Conservation (phyloP, 169 alveolate genomes). For the Cytauxzoon felis region DNA sequence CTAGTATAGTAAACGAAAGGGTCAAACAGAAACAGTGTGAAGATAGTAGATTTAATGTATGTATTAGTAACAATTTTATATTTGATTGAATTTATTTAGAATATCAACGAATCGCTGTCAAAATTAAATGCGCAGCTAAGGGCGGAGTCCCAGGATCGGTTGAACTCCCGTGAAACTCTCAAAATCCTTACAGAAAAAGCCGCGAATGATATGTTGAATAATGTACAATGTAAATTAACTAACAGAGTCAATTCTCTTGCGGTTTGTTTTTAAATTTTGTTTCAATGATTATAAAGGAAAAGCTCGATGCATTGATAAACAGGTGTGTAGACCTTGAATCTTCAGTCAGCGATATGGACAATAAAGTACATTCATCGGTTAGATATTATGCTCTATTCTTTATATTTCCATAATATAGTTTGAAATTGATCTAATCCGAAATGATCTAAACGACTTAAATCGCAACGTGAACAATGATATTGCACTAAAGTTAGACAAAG, state of each 20-base stretch:
- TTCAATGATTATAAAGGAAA: conserved; percentile 4
- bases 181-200: conserved; percentile 46
- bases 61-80: background rate
- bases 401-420: background rate
- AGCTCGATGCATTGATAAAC: conserved; percentile 23
- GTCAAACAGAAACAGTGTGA: conserved; percentile 43
- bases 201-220: conserved; percentile 40
- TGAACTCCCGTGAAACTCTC: conserved; percentile 26
- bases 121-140: conserved; percentile 16
- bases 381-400: background rate
- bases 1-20: conserved; percentile 31
- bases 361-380: conserved; percentile 31
- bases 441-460: conserved; percentile 41
- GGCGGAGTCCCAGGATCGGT: conserved; percentile 35
- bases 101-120: conserved; percentile 20
- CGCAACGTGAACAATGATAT: conserved; percentile 40
- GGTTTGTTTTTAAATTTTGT: background rate
- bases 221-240: conserved; percentile 29
- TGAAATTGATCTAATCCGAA: conserved; percentile 45
- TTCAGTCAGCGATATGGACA: conserved; percentile 32
- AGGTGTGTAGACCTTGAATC: conserved; percentile 43
- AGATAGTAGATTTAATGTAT: conserved; percentile 42
- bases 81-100: background rate
- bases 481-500: conserved; percentile 46
- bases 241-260: conserved; percentile 36